Evolutionary conservation across 2,329 filamentous ascomycete genomes (phyloP).

Genomic region (Hypoxylon sp.): DNA sequence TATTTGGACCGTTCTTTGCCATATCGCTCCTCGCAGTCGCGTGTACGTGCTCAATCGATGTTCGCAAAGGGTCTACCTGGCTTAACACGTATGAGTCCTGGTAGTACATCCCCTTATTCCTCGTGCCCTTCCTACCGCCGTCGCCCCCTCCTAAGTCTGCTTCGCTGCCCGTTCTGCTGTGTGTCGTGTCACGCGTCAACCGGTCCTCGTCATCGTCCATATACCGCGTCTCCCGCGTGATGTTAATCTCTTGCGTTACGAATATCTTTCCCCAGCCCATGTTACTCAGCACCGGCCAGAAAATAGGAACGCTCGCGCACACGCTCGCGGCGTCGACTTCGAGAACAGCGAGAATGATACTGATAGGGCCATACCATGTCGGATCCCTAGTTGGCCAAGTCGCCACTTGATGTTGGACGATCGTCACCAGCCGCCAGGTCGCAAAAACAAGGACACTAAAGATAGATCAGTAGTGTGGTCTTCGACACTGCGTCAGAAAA

Average conservation of each 20-base stretch:
- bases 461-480: slow-evolving; percentile 3
- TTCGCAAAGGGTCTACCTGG: slow-evolving; percentile 46
- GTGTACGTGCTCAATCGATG: slow-evolving; percentile 32
- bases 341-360: slow-evolving; percentile 48
- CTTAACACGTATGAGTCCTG: slow-evolving; percentile 45
- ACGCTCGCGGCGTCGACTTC: slow-evolving; percentile 50
- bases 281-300: slow-evolving; percentile 50
- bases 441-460: slow-evolving; percentile 52
- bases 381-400: slow-evolving; percentile 55
- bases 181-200: slow-evolving; percentile 33
- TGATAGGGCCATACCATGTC: slow-evolving; percentile 55
- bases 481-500: background rate
- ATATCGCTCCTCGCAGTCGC: slow-evolving; percentile 40
- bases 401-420: slow-evolving; percentile 52
- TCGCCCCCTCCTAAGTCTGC: slow-evolving; percentile 36
- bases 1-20: slow-evolving; percentile 34
- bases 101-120: slow-evolving; percentile 41
- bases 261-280: slow-evolving; percentile 51
- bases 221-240: slow-evolving; percentile 49
- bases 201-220: slow-evolving; percentile 47
- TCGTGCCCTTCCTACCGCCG: slow-evolving; percentile 12
- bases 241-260: slow-evolving; percentile 51
- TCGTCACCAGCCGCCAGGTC: slow-evolving; percentile 53
- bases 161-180: slow-evolving; percentile 46
- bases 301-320: slow-evolving; percentile 52